Percentiles rank a stretch among this genome's conserved stretches.
Evolutionary conservation across 352 stramenopile genomes (phyloP).

Genomic region (Phytophthora lateralis): DNA sequence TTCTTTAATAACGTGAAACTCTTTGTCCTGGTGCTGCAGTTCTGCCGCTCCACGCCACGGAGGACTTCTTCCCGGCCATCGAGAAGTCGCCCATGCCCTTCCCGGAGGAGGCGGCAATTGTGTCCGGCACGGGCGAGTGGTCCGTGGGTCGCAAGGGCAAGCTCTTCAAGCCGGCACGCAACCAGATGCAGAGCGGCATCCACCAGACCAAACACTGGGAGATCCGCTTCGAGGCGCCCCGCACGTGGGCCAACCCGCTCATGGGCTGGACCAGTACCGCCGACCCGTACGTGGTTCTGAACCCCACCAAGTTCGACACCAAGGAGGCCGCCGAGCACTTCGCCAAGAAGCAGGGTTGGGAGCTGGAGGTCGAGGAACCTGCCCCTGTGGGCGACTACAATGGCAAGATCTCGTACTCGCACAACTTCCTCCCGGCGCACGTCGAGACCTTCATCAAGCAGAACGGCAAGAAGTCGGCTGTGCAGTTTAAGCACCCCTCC

Average conservation of each 20-base stretch:
- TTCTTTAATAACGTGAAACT: not conserved
- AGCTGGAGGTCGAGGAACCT: conserved; percentile 83
- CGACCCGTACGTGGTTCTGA: conserved; percentile 86
- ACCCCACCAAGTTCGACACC: conserved; percentile 87
- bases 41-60: conserved; percentile 64
- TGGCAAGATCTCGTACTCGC: conserved; percentile 84
- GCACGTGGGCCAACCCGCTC: conserved; percentile 92
- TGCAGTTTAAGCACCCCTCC: conserved; percentile 80
- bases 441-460: conserved; percentile 80
- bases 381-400: conserved; percentile 69
- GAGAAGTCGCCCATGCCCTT: conserved; percentile 58
- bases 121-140: conserved; percentile 72
- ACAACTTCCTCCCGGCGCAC: conserved; percentile 85
- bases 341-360: conserved; percentile 89
- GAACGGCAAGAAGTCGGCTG: conserved; percentile 77
- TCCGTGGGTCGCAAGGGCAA: conserved; percentile 67
- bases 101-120: conserved; percentile 65
- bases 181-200: conserved; percentile 88
- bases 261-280: conserved; percentile 94
- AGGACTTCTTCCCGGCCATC: conserved; percentile 51
- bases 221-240: conserved; percentile 74
- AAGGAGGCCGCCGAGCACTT: conserved; percentile 83
- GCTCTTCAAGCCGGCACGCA: conserved; percentile 76
- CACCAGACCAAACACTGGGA: conserved; percentile 88
- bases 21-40: conserved; percentile 38